Evolutionary conservation across 75 land plant species (phyloP).

Genomic region (Pinus tabuliformis): DNA sequence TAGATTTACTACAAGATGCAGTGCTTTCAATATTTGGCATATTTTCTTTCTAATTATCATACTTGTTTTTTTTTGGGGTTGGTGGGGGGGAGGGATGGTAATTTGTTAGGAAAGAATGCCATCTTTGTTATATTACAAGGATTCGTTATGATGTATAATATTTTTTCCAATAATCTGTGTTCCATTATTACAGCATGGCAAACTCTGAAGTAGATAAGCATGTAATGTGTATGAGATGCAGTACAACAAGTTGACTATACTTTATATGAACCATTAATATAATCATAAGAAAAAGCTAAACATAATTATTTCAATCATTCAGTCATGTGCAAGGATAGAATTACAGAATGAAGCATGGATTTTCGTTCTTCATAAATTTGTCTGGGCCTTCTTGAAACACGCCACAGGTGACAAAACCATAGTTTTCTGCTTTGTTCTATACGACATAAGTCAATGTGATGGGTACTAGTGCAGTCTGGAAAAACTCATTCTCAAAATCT

Average conservation of each 20-base stretch:
- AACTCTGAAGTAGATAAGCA: neutral
- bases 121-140: neutral
- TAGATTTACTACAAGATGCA: conserved; percentile 9
- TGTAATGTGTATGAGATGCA: neutral
- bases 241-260: neutral
- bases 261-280: neutral
- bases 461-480: too few relatives aligned
- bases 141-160: neutral
- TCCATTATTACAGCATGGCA: neutral
- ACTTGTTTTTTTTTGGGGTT: neutral
- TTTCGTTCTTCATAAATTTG: too few relatives aligned
- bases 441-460: too few relatives aligned
- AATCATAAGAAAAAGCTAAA: neutral
- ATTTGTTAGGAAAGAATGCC: neutral
- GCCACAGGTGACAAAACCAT: too few relatives aligned
- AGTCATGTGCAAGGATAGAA: neutral
- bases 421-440: too few relatives aligned
- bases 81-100: too few relatives aligned
- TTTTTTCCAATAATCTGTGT: neutral
- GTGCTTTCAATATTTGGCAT: neutral
- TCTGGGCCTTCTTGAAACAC: too few relatives aligned
- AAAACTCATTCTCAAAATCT: too few relatives aligned
- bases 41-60: neutral
- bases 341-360: neutral
- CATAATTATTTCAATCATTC: neutral